Conservation (phyloP, 169 alveolate species). For the Plasmodium yoelii region DNA sequence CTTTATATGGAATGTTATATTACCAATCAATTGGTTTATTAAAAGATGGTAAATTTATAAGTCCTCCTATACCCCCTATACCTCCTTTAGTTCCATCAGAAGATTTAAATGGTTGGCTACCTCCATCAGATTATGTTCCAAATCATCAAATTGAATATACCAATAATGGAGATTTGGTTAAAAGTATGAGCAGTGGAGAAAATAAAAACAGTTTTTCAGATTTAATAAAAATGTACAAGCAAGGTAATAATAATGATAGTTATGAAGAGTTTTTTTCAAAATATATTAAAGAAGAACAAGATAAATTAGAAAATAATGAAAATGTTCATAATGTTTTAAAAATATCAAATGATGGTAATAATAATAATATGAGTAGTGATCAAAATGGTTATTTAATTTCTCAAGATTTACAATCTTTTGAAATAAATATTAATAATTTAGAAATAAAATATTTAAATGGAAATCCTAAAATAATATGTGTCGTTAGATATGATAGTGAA, state of each 20-base stretch:
- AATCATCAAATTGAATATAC: not conserved
- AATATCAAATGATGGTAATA: not conserved
- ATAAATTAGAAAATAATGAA: slow-evolving; percentile 1
- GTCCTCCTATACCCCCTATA: slow-evolving; percentile 74
- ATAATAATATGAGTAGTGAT: not conserved
- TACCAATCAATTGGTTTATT: slow-evolving; percentile 65
- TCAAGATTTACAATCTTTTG: slow-evolving; percentile 39
- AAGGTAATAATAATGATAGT: not conserved
- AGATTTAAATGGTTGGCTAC: slow-evolving; percentile 50
- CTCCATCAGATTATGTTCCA: slow-evolving; percentile 28
- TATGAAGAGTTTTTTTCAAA: slow-evolving; percentile 11
- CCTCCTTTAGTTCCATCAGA: slow-evolving; percentile 73
- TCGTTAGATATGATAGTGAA: slow-evolving; percentile 78
- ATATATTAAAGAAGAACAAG: slow-evolving; percentile 16
- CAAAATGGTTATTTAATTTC: not conserved
- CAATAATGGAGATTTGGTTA: not conserved
- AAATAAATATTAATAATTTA: slow-evolving; percentile 14
- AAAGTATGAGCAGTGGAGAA: not conserved
- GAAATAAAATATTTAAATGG: slow-evolving; percentile 33
- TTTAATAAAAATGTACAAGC: slow-evolving; percentile 4
- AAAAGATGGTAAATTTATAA: slow-evolving; percentile 36
- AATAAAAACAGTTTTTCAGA: slow-evolving; percentile 19
- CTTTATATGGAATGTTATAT: slow-evolving; percentile 88
- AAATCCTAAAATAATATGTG: slow-evolving; percentile 75
- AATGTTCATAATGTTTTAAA: not conserved